Conservation (phyloP, 1,284 basidiomycete genomes). For the Exobasidium rhododendri region DNA sequence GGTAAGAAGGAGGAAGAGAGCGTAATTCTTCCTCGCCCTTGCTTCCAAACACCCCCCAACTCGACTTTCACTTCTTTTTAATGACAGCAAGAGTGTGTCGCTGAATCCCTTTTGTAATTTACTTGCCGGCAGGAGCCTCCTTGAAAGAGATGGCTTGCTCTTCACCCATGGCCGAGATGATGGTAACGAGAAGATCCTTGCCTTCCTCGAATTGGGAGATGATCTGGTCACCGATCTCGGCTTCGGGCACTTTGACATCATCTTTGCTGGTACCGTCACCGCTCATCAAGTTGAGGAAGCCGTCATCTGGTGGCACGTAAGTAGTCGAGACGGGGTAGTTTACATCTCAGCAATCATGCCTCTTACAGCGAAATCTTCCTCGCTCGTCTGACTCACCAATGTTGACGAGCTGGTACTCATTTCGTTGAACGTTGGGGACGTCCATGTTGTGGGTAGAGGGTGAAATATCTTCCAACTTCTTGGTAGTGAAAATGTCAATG, state of each 20-base stretch:
- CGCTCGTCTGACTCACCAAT: constrained; percentile 34
- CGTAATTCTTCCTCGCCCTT: not conserved
- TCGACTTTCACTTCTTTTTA: not conserved
- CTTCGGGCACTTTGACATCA: constrained; percentile 89
- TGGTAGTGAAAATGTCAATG: constrained; percentile 66
- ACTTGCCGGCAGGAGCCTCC: constrained; percentile 29
- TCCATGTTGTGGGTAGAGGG: constrained; percentile 99
- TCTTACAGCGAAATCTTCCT: no score
- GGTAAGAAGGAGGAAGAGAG: not conserved
- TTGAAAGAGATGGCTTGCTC: constrained; percentile 76
- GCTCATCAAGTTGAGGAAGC: constrained; percentile 92
- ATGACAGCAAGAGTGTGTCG: no score
- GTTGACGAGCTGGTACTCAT: constrained; percentile 84
- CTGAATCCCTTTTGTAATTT: no score
- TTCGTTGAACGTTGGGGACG: constrained; percentile 87
- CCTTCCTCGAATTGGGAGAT: constrained; percentile 72
- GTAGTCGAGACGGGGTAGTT: not conserved
- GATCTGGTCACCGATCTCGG: constrained; percentile 77
- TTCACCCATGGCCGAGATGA: constrained; percentile 86
- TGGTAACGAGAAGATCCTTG: constrained; percentile 79
- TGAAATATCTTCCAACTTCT: constrained; percentile 78
- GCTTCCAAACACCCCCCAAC: not conserved
- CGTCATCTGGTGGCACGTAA: constrained; percentile 56
- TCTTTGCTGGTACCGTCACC: constrained; percentile 81
- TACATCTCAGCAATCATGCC: no score